These are phyloP conservation scores for Aspergillus sp. DNA, from an alignment of 2,329 filamentous ascomycete genomes.

Conservation along the genomic window DNA sequence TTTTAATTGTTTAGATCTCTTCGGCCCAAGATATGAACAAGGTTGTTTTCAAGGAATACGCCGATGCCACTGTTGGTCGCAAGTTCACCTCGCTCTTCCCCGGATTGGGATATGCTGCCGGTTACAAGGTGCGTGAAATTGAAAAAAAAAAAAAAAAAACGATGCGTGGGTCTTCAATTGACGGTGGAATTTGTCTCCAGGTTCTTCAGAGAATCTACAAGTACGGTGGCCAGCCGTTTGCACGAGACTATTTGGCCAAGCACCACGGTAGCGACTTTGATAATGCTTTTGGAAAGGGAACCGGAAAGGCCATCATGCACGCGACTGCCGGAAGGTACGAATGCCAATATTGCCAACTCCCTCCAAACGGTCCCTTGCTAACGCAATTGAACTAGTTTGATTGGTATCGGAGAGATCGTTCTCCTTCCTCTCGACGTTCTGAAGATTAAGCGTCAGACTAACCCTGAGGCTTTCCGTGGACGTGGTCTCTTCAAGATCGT, in stretches of 20 bases:
- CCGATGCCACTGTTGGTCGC: slow-evolving; percentile 60
- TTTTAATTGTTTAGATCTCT: slow-evolving; percentile 43
- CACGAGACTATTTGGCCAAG: slow-evolving; percentile 76
- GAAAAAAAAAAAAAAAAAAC: too few species aligned
- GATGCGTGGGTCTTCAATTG: too few species aligned
- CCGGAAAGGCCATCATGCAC: slow-evolving; percentile 96
- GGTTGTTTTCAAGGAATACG: slow-evolving; percentile 91
- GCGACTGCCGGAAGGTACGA: slow-evolving; percentile 83
- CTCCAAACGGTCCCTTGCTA: slow-evolving; percentile 9
- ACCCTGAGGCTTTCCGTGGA: slow-evolving; percentile 95
- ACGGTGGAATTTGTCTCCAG: slow-evolving; percentile 28
- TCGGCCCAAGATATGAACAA: slow-evolving; percentile 66
- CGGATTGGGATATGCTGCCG: slow-evolving; percentile 92
- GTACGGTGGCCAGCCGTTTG: slow-evolving; percentile 94
- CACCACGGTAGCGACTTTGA: slow-evolving; percentile 84
- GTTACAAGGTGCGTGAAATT: slow-evolving; percentile 69
- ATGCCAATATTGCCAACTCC: not conserved
- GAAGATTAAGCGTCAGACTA: slow-evolving; percentile 99
- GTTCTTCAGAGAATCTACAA: slow-evolving; percentile 96
- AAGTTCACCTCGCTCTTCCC: slow-evolving; percentile 97
- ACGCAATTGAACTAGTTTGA: slow-evolving; percentile 55
- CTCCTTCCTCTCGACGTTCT: slow-evolving; percentile 92
- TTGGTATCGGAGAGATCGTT: slow-evolving; percentile 96
- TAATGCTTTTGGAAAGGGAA: slow-evolving; percentile 87
- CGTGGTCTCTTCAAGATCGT: slow-evolving; percentile 87